phyloP scores from a whole-genome alignment of 2,329 filamentous ascomycete species.

The Aspergillus sp. region DNA sequence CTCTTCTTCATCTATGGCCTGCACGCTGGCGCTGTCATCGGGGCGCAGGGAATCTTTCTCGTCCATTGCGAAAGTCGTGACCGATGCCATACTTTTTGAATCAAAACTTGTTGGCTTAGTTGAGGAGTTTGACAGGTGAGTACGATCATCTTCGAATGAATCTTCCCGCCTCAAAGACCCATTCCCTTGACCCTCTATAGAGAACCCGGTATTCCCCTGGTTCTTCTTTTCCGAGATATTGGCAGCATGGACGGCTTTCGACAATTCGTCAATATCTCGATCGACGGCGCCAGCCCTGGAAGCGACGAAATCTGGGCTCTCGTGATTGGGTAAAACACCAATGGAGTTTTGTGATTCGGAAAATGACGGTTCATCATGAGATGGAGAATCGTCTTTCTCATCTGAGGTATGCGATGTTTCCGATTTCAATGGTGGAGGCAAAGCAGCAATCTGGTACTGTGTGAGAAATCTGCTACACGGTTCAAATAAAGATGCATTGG shows the following conservation, averaged over 20 bases:
- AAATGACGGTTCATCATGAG: constrained; percentile 16
- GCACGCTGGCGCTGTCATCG: constrained; percentile 92
- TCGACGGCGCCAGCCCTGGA: constrained; percentile 21
- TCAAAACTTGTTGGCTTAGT: constrained; percentile 89
- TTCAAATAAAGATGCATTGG: not conserved
- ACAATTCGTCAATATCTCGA: constrained; percentile 31
- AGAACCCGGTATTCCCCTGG: constrained; percentile 26
- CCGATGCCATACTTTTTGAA: constrained; percentile 90
- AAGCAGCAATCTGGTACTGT: constrained; percentile 43
- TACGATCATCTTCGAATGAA: constrained; percentile 48
- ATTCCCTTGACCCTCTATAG: constrained; percentile 29
- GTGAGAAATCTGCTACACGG: constrained; percentile 17
- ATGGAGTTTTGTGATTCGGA: constrained; percentile 22
- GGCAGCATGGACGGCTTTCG: constrained; percentile 34
- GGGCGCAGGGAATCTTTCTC: constrained; percentile 94
- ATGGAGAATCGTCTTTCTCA: constrained; percentile 27
- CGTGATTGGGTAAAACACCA: constrained; percentile 19
- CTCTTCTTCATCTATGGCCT: constrained; percentile 88
- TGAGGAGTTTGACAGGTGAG: constrained; percentile 57
- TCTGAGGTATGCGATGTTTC: constrained; percentile 26
- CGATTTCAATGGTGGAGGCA: constrained; percentile 35
- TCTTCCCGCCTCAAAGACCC: constrained; percentile 36
- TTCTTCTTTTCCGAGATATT: constrained; percentile 30
- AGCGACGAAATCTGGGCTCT: constrained; percentile 17
- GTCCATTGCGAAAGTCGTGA: constrained; percentile 92